phyloP scores from a whole-genome alignment of 2,329 filamentous ascomycete genomes.

The Alternaria metachromatica region DNA sequence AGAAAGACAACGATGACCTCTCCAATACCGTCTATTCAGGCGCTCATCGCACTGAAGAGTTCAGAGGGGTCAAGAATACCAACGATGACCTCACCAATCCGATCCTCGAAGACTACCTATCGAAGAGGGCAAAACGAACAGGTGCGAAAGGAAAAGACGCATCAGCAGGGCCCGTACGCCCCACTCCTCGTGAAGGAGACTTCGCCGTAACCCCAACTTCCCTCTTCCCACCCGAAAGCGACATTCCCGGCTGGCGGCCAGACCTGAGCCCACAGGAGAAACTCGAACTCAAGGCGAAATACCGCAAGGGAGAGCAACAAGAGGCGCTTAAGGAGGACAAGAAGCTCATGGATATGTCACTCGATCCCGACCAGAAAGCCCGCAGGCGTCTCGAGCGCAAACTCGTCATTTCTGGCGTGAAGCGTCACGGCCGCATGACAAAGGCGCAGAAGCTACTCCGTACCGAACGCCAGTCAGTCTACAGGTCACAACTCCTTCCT shows the following conservation, averaged over 20 bases:
- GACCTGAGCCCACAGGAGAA: constrained; percentile 25
- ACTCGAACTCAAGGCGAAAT: constrained; percentile 15
- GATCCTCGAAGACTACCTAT: constrained; percentile 67
- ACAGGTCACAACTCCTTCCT: constrained; percentile 75
- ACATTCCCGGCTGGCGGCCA: constrained; percentile 34
- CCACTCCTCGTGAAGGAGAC: constrained; percentile 22
- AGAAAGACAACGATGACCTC: constrained; percentile 24
- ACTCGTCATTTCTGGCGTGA: constrained; percentile 80
- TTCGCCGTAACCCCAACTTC: constrained; percentile 25
- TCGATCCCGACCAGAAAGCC: constrained; percentile 77
- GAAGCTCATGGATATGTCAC: constrained; percentile 61
- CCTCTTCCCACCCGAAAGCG: constrained; percentile 33
- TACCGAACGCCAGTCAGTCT: constrained; percentile 64
- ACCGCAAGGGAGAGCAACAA: constrained; percentile 12
- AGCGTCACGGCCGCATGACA: constrained; percentile 69
- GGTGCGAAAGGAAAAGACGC: background rate
- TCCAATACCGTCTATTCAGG: no score
- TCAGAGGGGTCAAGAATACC: constrained; percentile 7
- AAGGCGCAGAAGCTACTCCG: constrained; percentile 72
- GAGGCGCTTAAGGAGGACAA: constrained; percentile 40
- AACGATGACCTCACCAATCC: constrained; percentile 53
- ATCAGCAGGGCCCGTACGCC: constrained; percentile 3
- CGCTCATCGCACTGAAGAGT: no score
- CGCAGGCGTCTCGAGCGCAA: constrained; percentile 81
- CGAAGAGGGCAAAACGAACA: constrained; percentile 20